These are phyloP conservation scores for Lipomyces lipofer DNA, from an alignment of 805 yeast species.

Conservation along the genomic window DNA sequence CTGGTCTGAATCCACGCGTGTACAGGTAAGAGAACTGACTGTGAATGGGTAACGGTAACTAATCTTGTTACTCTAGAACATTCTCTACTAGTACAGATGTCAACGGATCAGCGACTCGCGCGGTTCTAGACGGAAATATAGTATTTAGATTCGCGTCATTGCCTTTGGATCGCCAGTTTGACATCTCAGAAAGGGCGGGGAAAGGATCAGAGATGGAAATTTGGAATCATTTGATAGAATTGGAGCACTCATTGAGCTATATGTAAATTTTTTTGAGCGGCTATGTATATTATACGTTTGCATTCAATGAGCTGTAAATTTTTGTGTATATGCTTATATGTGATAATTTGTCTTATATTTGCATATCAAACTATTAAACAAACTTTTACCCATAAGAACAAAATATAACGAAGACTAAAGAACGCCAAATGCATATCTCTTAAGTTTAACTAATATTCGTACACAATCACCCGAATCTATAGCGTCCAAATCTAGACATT, in stretches of 20 bases:
- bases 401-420: too few relatives aligned
- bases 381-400: constrained; percentile 1
- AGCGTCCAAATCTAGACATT: background rate
- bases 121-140: constrained; percentile 28
- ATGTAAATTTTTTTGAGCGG: constrained; percentile 9
- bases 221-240: constrained; percentile 27
- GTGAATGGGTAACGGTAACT: too few relatives aligned
- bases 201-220: constrained; percentile 23
- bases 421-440: constrained; percentile 22
- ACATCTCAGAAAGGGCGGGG: constrained; percentile 27
- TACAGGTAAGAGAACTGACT: constrained; percentile 36
- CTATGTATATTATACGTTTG: background rate
- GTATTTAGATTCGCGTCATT: constrained; percentile 13
- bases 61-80: constrained; percentile 5
- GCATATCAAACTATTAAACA: background rate
- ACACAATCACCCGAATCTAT: background rate
- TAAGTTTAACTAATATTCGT: background rate
- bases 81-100: constrained; percentile 11
- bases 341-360: background rate
- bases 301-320: background rate
- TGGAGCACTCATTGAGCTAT: constrained; percentile 27
- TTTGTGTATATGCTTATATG: background rate
- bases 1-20: constrained; percentile 74
- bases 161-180: constrained; percentile 21
- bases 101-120: constrained; percentile 16